Conservation (phyloP, 768 basidiomycete genomes). For the Auriculariales sp. region DNA sequence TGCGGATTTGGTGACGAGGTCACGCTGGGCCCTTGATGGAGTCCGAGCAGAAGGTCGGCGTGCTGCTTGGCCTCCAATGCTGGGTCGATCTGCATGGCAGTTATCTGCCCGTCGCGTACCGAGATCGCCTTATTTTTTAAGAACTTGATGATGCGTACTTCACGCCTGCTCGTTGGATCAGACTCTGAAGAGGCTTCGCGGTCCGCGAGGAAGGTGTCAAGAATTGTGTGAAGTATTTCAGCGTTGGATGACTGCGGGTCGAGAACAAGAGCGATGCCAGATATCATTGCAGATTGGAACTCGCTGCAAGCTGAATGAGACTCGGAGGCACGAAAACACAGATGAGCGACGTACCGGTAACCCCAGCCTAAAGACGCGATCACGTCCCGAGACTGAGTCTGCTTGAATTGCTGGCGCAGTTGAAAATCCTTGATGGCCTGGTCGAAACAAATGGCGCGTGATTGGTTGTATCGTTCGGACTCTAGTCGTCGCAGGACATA, state of each 20-base stretch:
- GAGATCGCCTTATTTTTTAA: constrained; percentile 43
- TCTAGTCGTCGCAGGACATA: constrained; percentile 70
- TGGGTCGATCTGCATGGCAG: constrained; percentile 3
- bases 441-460: constrained; percentile 78
- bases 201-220: constrained; percentile 65
- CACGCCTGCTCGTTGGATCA: constrained; percentile 74
- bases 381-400: constrained; percentile 44
- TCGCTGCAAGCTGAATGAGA: constrained; percentile 60
- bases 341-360: not conserved
- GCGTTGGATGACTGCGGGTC: constrained; percentile 61
- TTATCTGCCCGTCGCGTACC: constrained; percentile 29
- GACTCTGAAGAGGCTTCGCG: constrained; percentile 40
- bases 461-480: constrained; percentile 69
- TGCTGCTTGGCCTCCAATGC: constrained; percentile 5
- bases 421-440: constrained; percentile 79
- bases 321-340: too few species aligned
- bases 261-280: constrained; percentile 72
- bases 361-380: constrained; percentile 28
- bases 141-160: constrained; percentile 76
- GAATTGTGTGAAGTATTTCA: constrained; percentile 57
- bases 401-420: constrained; percentile 55
- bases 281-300: constrained; percentile 82
- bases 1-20: constrained; percentile 1
- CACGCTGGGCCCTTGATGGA: constrained; percentile 1
- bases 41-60: constrained; percentile 2